Evolutionary conservation across 192 early-diverging fungal species (phyloP), one percentile per base, ranked within the genome.

Genomic region (Allomyces macrogynus): DNA sequence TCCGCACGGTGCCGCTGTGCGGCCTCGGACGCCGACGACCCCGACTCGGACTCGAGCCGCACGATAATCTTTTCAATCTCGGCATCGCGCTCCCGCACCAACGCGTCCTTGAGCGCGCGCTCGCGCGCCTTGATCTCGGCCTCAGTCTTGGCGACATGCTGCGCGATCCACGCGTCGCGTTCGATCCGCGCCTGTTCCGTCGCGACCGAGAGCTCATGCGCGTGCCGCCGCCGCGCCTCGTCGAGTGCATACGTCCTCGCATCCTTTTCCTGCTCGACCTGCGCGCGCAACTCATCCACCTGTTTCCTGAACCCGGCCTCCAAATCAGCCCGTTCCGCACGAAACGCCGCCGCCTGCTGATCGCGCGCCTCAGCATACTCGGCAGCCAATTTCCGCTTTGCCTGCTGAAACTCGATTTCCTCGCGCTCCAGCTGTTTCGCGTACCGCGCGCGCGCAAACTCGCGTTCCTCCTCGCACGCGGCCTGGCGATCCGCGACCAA

Each of bases 361-460:
- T 76, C 71, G 63, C 70, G 67, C 64, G 74, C 64, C 57, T 81
- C 77, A 12, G 77, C 77, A 62, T 78, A 74, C 61, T 82, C 81
- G 18, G 77, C 61, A 0, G 69, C 11, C 26, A 79, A 54, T 70
- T 82, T 82, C 18, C 81, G 73, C 49, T 78, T 77, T 62, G 81
- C 75, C 63, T 82, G 81, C 67, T 77, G 74, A 66, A 81, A 82
- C 77, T 82, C 81, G 79, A 82, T 79, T 63, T 82, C 81, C 44
- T 82, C 81, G 43, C 81, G 73, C 67, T 82, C 81, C 5, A 81
- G 67, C 67, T 82, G 81, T 62, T 82, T 82, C 40, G 71, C 72
- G 67, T 81, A 82, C 22, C 81, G 68, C 62, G 81, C 79, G 14
- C 81, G 70, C 9, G 79, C 73, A 68, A 77, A 81, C 62, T 82